Conservation (phyloP, 2,329 filamentous ascomycete species). For the Aspergillus ustus region DNA sequence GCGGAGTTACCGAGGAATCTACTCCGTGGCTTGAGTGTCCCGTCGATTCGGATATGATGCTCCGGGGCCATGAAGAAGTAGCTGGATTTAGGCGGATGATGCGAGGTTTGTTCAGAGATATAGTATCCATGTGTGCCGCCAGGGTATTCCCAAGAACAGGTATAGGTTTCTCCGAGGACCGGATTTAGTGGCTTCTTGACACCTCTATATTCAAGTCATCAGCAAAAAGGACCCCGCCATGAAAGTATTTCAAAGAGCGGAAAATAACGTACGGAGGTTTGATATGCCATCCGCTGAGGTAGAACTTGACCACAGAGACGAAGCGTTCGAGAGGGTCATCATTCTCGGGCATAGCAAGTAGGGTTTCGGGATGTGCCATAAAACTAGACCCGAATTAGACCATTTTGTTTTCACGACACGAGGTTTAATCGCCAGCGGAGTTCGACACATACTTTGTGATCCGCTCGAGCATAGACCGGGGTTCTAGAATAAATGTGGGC, state of each 20-base stretch:
- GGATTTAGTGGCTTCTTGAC: constrained; percentile 99
- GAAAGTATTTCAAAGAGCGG: neutral
- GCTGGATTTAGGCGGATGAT: constrained; percentile 97
- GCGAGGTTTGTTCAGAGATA: constrained; percentile 95
- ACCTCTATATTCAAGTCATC: constrained; percentile 60
- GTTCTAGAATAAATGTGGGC: constrained; percentile 97
- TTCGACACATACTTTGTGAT: constrained; percentile 80
- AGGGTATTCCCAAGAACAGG: constrained; percentile 91
- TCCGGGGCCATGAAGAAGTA: constrained; percentile 99
- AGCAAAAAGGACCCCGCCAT: constrained; percentile 11
- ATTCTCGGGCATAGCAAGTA: constrained; percentile 83
- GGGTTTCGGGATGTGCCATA: constrained; percentile 98
- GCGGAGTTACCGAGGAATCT: constrained; percentile 97
- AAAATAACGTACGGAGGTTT: constrained; percentile 77
- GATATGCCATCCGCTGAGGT: constrained; percentile 98
- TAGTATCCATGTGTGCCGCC: constrained; percentile 90
- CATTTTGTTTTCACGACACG: neutral
- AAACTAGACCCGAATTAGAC: constrained; percentile 65
- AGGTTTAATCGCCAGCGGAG: neutral
- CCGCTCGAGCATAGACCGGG: constrained; percentile 94
- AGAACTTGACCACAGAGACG: constrained; percentile 95
- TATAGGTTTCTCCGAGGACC: constrained; percentile 91
- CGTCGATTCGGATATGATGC: constrained; percentile 92
- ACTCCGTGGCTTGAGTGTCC: constrained; percentile 90
- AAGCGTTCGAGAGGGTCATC: constrained; percentile 90